phyloP scores from a whole-genome alignment of 805 yeast genomes.

The Cyberlindnera nakhonratchasimensis region DNA sequence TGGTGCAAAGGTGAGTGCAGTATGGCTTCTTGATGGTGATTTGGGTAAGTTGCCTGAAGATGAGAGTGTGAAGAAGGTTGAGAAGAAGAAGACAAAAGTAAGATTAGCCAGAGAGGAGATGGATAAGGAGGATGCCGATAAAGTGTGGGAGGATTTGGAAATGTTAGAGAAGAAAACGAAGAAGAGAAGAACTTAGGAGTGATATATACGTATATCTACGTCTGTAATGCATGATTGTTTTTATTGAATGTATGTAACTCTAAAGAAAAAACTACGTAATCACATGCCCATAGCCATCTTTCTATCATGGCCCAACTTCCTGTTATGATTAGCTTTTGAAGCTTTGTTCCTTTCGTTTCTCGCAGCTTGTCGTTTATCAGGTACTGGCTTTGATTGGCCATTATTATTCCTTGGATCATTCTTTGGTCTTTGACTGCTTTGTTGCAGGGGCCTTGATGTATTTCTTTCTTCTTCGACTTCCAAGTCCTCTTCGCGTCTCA shows the following conservation, averaged over 20 bases:
- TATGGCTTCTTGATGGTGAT: constrained; percentile 47
- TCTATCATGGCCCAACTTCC: constrained; percentile 59
- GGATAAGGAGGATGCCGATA: constrained; percentile 33
- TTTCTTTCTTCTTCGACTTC: constrained; percentile 7
- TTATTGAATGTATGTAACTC: no score
- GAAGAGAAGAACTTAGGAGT: constrained; percentile 18
- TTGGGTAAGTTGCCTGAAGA: constrained; percentile 31
- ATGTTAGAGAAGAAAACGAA: constrained; percentile 16
- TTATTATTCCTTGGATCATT: neutral
- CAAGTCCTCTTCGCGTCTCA: constrained; percentile 14
- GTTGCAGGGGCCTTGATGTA: neutral
- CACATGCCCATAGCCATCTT: constrained; percentile 35
- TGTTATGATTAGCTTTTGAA: constrained; percentile 57
- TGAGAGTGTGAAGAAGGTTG: constrained; percentile 28
- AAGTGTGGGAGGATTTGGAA: constrained; percentile 36
- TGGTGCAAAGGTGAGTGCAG: constrained; percentile 64
- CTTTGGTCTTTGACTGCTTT: constrained; percentile 1
- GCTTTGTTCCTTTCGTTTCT: constrained; percentile 56
- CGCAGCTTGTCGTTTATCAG: constrained; percentile 35
- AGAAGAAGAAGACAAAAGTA: constrained; percentile 23
- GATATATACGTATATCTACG: neutral
- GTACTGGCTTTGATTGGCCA: neutral
- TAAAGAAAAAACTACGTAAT: neutral
- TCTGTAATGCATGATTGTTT: neutral
- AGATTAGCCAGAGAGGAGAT: constrained; percentile 36